Evolutionary conservation across 1,284 basidiomycete species (phyloP).

Genomic region (Sporisorium iseilematis-ciliati): DNA sequence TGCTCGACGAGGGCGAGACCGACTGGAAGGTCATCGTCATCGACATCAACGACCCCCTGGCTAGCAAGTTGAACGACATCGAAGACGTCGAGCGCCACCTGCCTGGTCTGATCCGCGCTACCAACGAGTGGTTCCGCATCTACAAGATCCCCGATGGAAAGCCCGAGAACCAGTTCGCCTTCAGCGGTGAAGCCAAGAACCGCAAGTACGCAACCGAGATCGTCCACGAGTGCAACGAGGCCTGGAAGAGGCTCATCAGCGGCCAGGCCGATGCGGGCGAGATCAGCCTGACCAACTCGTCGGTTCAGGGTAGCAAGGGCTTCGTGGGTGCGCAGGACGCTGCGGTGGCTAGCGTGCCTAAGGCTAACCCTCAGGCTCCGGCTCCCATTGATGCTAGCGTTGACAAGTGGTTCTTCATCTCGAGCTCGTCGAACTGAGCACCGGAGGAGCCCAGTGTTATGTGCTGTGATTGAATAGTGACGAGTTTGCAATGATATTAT

Average conservation of each 20-base stretch:
- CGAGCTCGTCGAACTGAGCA: constrained; percentile 48
- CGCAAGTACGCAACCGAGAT: constrained; percentile 96
- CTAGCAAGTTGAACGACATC: constrained; percentile 96
- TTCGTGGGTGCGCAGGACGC: constrained; percentile 76
- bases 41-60: constrained; percentile 95
- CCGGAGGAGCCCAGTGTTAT: background rate
- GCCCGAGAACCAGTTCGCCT: constrained; percentile 98
- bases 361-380: constrained; percentile 75
- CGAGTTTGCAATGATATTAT: constrained; percentile 3
- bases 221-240: constrained; percentile 98
- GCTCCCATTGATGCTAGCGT: constrained; percentile 69
- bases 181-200: constrained; percentile 99
- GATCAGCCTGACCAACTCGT: constrained; percentile 73
- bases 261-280: constrained; percentile 75
- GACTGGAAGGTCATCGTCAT: constrained; percentile 76
- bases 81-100: constrained; percentile 99
- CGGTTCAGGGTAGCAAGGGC: constrained; percentile 81
- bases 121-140: constrained; percentile 87
- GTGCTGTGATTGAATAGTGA: background rate
- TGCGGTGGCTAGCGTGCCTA: constrained; percentile 78
- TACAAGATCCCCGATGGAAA: constrained; percentile 98
- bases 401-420: constrained; percentile 70
- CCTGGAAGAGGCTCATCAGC: constrained; percentile 92
- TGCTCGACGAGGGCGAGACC: constrained; percentile 72
- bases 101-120: constrained; percentile 84